phyloP scores from a whole-genome alignment of 2,329 filamentous ascomycete species.

The Trichoderma pleuroti region DNA sequence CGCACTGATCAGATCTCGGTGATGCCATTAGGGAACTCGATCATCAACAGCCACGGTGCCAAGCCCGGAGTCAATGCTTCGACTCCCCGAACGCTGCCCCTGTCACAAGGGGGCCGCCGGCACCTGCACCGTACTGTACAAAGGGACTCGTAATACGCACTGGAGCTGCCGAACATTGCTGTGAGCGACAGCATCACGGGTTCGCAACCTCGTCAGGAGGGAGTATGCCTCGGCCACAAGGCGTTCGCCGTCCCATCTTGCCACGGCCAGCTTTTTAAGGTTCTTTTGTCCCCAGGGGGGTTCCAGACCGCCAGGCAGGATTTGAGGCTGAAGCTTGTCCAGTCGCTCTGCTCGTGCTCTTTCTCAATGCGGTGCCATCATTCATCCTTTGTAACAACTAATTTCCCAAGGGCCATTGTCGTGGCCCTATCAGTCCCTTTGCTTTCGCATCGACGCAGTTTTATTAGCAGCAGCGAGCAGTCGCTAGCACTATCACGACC shows the following conservation, averaged over 20 bases:
- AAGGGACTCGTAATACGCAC: not conserved
- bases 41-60: not conserved
- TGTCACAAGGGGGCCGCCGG: slow-evolving; percentile 1
- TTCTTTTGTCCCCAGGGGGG: slow-evolving; percentile 10
- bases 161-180: not conserved
- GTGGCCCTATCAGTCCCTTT: not conserved
- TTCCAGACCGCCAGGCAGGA: slow-evolving; percentile 11
- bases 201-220: slow-evolving; percentile 1
- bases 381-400: slow-evolving; percentile 4
- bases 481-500: not conserved
- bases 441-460: not conserved
- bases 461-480: not conserved
- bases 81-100: slow-evolving; percentile 13
- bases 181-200: slow-evolving; percentile 4
- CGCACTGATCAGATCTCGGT: not conserved
- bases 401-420: not conserved
- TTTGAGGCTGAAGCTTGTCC: slow-evolving; percentile 13
- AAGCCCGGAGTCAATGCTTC: slow-evolving; percentile 12
- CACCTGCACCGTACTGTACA: not conserved
- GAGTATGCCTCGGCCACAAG: not conserved
- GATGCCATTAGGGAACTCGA: not conserved
- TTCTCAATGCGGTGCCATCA: slow-evolving; percentile 15
- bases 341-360: not conserved
- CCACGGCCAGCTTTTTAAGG: slow-evolving; percentile 1
- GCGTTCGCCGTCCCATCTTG: slow-evolving; percentile 1